These are phyloP conservation scores for Botryotinia convoluta DNA, from an alignment of 2,329 filamentous ascomycete species.

Conservation along the genomic window DNA sequence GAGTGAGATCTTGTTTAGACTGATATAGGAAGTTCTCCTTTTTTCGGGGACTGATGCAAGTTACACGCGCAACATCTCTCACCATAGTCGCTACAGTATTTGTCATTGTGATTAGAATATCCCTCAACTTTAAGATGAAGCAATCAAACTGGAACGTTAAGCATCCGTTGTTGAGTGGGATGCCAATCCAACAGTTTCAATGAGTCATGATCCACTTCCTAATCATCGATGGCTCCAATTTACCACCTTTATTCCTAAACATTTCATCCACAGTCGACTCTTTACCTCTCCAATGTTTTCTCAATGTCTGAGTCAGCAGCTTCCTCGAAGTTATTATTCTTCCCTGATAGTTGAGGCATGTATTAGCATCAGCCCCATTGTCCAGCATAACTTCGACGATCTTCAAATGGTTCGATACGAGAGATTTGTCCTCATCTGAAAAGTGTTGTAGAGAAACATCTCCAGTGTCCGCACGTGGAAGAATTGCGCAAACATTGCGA, in stretches of 20 bases:
- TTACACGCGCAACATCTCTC: too few species aligned
- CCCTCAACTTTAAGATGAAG: fast-evolving
- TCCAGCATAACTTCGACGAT: background rate
- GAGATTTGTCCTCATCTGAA: background rate
- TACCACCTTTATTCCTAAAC: background rate
- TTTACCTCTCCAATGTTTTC: background rate
- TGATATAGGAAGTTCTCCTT: too few species aligned
- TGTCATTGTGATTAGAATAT: background rate
- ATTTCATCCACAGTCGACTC: background rate
- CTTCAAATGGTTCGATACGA: background rate
- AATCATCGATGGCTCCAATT: background rate
- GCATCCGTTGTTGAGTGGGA: background rate
- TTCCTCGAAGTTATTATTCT: background rate
- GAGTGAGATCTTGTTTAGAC: too few species aligned
- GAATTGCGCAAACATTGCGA: background rate
- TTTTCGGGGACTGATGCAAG: too few species aligned
- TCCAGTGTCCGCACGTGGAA: background rate
- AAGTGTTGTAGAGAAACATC: too few species aligned
- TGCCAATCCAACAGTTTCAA: background rate
- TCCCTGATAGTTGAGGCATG: background rate
- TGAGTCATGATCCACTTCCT: background rate
- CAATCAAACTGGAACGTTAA: background rate
- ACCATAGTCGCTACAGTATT: too few species aligned
- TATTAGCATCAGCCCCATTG: background rate
- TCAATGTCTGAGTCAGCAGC: background rate